Evolutionary conservation across 768 basidiomycete genomes (phyloP).

Genomic region (Chlorophyllum brunneum): DNA sequence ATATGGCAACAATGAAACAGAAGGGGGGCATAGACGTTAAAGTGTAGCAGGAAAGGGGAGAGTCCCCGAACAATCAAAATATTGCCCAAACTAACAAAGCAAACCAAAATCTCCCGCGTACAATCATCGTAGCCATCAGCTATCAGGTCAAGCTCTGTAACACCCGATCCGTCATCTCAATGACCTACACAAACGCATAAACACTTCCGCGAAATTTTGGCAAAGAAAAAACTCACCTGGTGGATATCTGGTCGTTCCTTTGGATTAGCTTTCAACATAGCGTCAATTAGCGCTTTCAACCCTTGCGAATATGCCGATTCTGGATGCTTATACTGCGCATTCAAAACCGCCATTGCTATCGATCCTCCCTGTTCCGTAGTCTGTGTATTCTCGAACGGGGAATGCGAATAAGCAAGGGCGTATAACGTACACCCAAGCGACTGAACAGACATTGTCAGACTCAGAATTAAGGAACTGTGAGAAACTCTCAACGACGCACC

Average conservation of each 20-base stretch:
- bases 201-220: neutral
- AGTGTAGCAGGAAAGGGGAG: neutral
- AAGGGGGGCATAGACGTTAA: neutral
- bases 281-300: conserved; percentile 76
- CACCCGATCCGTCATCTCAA: conserved; percentile 60
- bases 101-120: too few species aligned
- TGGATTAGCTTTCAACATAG: conserved; percentile 81
- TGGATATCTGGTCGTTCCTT: conserved; percentile 82
- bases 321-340: conserved; percentile 91
- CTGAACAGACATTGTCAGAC: conserved; percentile 35
- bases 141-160: conserved; percentile 52
- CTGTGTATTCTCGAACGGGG: conserved; percentile 92
- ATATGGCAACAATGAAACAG: neutral
- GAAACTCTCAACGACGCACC: conserved; percentile 54
- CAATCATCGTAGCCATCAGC: too few species aligned
- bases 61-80: too few species aligned
- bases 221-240: conserved; percentile 44
- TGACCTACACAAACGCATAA: conserved; percentile 41
- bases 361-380: conserved; percentile 94
- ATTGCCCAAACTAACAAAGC: too few species aligned
- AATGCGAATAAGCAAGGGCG: conserved; percentile 92
- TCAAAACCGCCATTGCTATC: conserved; percentile 96
- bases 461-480: conserved; percentile 3
- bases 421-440: conserved; percentile 94
- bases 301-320: conserved; percentile 83